Percentiles rank a stretch among this genome's conserved stretches.
phyloP scores from a whole-genome alignment of 2,329 filamentous ascomycete species.

The Mariannaea elegans region DNA sequence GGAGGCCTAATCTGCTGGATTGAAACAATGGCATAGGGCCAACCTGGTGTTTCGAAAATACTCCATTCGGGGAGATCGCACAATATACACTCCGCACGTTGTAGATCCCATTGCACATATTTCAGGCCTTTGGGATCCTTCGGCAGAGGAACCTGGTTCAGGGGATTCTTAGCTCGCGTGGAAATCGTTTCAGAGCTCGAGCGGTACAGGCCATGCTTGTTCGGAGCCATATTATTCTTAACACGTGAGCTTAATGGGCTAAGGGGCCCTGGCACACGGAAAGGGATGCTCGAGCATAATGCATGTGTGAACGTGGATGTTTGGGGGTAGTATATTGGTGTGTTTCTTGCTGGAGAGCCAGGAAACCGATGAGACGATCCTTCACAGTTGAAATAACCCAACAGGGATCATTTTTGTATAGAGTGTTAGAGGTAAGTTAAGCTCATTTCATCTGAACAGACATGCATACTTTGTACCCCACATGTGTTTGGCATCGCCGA shows the following conservation, averaged over 20 bases:
- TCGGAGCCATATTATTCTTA: not conserved
- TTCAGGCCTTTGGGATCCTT: conserved; percentile 11
- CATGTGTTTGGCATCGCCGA: not conserved
- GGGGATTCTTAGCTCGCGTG: conserved; percentile 1
- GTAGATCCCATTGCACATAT: conserved; percentile 8
- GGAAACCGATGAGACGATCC: not conserved
- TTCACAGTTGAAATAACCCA: not conserved
- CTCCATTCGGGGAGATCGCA: conserved; percentile 5
- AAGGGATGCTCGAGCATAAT: too few relatives aligned
- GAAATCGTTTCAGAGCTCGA: conserved; percentile 9
- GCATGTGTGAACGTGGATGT: not conserved
- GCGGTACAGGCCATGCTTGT: not conserved
- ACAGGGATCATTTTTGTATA: not conserved
- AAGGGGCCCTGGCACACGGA: too few relatives aligned
- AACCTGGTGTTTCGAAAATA: conserved; percentile 9
- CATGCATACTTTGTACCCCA: too few relatives aligned
- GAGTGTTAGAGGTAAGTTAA: conserved; percentile 11
- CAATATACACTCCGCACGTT: not conserved
- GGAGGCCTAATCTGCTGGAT: conserved; percentile 1
- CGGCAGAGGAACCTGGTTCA: conserved; percentile 8
- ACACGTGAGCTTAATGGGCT: too few relatives aligned
- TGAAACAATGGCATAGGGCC: conserved; percentile 11
- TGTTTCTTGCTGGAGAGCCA: not conserved
- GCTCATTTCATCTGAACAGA: not conserved
- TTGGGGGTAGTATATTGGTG: not conserved